Percentiles rank a stretch among this genome's conserved stretches.
Conservation (phyloP, 2,329 filamentous ascomycete genomes). For the Cytospora piceae region DNA sequence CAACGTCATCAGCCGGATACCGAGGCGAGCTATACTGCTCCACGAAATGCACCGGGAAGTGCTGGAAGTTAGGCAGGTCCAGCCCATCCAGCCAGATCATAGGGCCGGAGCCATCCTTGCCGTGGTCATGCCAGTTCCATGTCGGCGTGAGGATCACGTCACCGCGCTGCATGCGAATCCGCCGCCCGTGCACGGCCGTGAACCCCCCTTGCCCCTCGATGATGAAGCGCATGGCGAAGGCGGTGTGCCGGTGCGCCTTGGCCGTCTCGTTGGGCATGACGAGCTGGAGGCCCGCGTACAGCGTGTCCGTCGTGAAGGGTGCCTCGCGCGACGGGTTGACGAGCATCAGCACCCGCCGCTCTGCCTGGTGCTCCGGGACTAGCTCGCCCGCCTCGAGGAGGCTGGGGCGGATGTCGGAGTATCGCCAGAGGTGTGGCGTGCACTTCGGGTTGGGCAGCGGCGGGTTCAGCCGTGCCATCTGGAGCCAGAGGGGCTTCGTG, state of each 20-base stretch:
- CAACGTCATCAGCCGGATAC: constrained; percentile 48
- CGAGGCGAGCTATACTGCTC: constrained; percentile 49
- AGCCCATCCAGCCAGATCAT: constrained; percentile 63
- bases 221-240: constrained; percentile 59
- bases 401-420: constrained; percentile 39
- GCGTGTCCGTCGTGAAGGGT: constrained; percentile 58
- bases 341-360: constrained; percentile 48
- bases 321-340: constrained; percentile 47
- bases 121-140: constrained; percentile 62
- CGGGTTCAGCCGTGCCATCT: constrained; percentile 49
- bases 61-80: constrained; percentile 53
- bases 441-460: constrained; percentile 47
- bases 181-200: constrained; percentile 56
- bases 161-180: constrained; percentile 52
- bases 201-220: constrained; percentile 58
- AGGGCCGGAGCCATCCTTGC: constrained; percentile 54
- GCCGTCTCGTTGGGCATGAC: constrained; percentile 58
- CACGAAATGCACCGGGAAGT: constrained; percentile 57
- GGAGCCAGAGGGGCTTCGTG: constrained; percentile 47
- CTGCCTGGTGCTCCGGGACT: constrained; percentile 37
- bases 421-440: constrained; percentile 42
- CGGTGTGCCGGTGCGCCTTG: constrained; percentile 55
- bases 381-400: constrained; percentile 35
- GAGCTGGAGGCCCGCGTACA: constrained; percentile 59
- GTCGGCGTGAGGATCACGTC: constrained; percentile 60